Percentiles rank a stretch among this genome's conserved stretches.
Conservation (phyloP, 805 yeast species). For the Kluyveromyces siamensis region DNA sequence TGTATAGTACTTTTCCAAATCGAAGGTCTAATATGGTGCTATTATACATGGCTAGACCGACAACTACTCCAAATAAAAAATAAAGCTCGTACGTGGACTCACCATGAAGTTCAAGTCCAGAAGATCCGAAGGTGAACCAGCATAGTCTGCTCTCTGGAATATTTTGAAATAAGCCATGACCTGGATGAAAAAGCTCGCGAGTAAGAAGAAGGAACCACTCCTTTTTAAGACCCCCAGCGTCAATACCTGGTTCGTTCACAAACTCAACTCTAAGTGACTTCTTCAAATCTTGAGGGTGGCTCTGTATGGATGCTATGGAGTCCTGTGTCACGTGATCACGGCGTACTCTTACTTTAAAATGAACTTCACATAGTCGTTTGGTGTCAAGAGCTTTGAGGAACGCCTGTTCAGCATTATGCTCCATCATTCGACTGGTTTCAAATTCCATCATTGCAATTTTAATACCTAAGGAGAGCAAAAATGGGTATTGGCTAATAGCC, state of each 20-base stretch:
- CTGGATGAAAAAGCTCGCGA: slow-evolving; percentile 58
- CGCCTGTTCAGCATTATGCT: slow-evolving; percentile 80
- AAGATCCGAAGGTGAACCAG: slow-evolving; percentile 56
- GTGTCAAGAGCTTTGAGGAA: slow-evolving; percentile 65
- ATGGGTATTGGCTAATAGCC: slow-evolving; percentile 78
- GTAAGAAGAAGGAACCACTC: slow-evolving; percentile 86
- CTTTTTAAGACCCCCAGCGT: slow-evolving; percentile 89
- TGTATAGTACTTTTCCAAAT: slow-evolving; percentile 71
- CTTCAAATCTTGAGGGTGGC: slow-evolving; percentile 50
- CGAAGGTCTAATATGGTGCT: slow-evolving; percentile 76
- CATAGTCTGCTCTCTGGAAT: slow-evolving; percentile 60
- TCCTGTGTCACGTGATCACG: slow-evolving; percentile 63
- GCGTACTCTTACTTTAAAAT: slow-evolving; percentile 59
- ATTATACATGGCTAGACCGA: slow-evolving; percentile 87
- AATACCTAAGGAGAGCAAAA: slow-evolving; percentile 69
- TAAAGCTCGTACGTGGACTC: slow-evolving; percentile 42
- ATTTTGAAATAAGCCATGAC: slow-evolving; percentile 55
- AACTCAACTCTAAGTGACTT: slow-evolving; percentile 75
- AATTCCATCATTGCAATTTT: slow-evolving; percentile 75
- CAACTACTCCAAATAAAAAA: slow-evolving; percentile 71
- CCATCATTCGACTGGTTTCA: slow-evolving; percentile 77
- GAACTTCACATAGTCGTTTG: slow-evolving; percentile 53
- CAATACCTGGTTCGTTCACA: slow-evolving; percentile 83
- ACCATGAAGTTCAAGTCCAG: slow-evolving; percentile 19
- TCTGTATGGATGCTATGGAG: slow-evolving; percentile 55